Evolutionary conservation across 345 rosid species (phyloP).

Genomic region (Syzygium oleosum): DNA sequence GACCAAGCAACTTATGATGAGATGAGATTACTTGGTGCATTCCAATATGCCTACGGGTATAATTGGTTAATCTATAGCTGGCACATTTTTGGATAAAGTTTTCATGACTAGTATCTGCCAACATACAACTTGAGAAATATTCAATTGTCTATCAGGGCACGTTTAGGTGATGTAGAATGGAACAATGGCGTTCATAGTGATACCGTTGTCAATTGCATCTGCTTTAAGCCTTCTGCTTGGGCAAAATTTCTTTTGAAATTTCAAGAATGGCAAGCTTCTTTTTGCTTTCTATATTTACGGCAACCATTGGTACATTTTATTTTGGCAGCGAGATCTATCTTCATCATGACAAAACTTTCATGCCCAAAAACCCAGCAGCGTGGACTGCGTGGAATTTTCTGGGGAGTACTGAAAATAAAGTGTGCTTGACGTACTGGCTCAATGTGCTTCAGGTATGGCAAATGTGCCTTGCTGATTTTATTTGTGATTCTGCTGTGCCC

Average conservation of each 20-base stretch:
- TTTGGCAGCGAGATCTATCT: constrained; percentile 68
- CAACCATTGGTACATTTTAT: not conserved
- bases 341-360: constrained; percentile 61
- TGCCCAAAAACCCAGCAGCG: constrained; percentile 76
- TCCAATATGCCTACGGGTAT: constrained; percentile 73
- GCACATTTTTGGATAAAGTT: not conserved
- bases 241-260: not conserved
- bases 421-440: constrained; percentile 90
- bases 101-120: not conserved
- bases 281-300: not conserved
- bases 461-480: not conserved
- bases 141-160: not conserved
- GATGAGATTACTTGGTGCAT: constrained; percentile 72
- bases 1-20: constrained; percentile 63
- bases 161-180: not conserved
- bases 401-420: constrained; percentile 52
- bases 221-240: not conserved
- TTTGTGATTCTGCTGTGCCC: not conserved
- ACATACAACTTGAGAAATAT: not conserved
- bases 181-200: not conserved
- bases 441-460: constrained; percentile 74
- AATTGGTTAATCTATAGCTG: not conserved
- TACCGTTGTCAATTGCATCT: not conserved
- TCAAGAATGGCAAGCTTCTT: not conserved
- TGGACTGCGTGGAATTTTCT: constrained; percentile 97